A percentile compares a stretch with the other conserved stretches of the same genome.
Evolutionary conservation across 768 basidiomycete species (phyloP).

Genomic region (Thelephora ganbajun): DNA sequence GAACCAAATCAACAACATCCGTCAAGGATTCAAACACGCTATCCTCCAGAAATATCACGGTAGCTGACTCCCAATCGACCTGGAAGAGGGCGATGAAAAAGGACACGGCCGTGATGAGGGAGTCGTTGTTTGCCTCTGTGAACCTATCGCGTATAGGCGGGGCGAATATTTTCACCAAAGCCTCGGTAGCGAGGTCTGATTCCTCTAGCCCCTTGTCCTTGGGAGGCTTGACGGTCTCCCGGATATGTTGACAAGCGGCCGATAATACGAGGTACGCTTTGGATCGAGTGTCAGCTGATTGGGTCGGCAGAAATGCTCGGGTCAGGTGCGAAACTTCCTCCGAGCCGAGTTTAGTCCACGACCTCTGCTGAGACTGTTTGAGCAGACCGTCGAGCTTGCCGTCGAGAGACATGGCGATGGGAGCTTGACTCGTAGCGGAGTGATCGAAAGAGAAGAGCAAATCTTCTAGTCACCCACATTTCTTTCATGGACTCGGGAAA

Average conservation of each 20-base stretch:
- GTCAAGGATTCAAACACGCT: constrained; percentile 49
- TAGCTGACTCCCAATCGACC: constrained; percentile 59
- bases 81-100: constrained; percentile 76
- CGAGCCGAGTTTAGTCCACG: constrained; percentile 27
- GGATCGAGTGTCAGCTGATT: constrained; percentile 30
- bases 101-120: constrained; percentile 39
- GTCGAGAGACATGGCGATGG: constrained; percentile 10
- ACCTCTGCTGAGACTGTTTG: constrained; percentile 15
- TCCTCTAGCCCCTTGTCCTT: constrained; percentile 19
- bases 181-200: constrained; percentile 32
- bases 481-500: neutral
- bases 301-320: constrained; percentile 36
- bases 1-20: constrained; percentile 57
- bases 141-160: constrained; percentile 35
- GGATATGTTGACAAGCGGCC: constrained; percentile 48
- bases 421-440: constrained; percentile 1
- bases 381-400: constrained; percentile 19
- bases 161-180: constrained; percentile 36
- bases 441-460: constrained; percentile 6
- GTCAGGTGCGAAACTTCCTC: constrained; percentile 41
- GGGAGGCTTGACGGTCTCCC: constrained; percentile 19
- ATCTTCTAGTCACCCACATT: constrained; percentile 5
- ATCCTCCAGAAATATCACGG: constrained; percentile 48
- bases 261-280: constrained; percentile 63
- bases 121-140: constrained; percentile 38